A percentile compares a stretch with the other conserved stretches of the same genome.
phyloP scores from a whole-genome alignment of 2,329 filamentous ascomycete genomes.

The Fusarium bactridioides region DNA sequence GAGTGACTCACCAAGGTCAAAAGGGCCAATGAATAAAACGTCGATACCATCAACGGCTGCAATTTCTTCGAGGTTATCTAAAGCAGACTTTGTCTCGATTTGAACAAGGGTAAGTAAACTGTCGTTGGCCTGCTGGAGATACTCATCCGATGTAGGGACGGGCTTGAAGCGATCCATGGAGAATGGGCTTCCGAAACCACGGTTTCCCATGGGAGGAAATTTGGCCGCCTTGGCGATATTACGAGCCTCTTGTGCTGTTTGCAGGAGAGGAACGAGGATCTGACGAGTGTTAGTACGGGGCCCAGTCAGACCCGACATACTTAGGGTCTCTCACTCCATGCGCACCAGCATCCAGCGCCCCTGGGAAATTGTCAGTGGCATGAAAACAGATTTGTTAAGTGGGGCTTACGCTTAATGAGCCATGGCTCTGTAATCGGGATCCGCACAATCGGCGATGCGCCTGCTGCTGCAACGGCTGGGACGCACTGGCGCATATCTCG shows the following conservation, averaged over 20 bases:
- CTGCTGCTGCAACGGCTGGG: constrained; percentile 14
- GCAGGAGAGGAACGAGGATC: constrained; percentile 6
- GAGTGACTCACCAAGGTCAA: not conserved
- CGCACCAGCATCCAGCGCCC: constrained; percentile 7
- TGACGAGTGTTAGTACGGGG: not conserved
- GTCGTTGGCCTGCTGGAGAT: constrained; percentile 12
- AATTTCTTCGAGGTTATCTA: constrained; percentile 3
- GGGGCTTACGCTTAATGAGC: not conserved
- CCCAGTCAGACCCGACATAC: not conserved
- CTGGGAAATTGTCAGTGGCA: not conserved
- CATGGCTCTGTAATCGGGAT: constrained; percentile 15
- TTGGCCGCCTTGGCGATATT: constrained; percentile 6
- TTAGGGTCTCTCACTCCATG: not conserved
- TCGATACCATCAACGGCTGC: not conserved
- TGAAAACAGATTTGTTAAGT: accelerated
- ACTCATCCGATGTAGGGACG: constrained; percentile 4
- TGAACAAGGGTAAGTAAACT: constrained; percentile 5
- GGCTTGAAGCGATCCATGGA: constrained; percentile 14
- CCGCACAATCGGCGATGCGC: constrained; percentile 15
- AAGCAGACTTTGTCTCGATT: constrained; percentile 10
- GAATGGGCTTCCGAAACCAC: constrained; percentile 9
- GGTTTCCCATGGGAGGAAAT: constrained; percentile 9
- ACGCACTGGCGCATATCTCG: constrained; percentile 11
- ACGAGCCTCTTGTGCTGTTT: constrained; percentile 4
- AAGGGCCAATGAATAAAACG: not conserved